Percentiles rank a stretch among this genome's conserved stretches.
These are phyloP conservation scores for Metroxylon sagu DNA, from an alignment of 176 grass and related monocot genomes.

Conservation along the genomic window DNA sequence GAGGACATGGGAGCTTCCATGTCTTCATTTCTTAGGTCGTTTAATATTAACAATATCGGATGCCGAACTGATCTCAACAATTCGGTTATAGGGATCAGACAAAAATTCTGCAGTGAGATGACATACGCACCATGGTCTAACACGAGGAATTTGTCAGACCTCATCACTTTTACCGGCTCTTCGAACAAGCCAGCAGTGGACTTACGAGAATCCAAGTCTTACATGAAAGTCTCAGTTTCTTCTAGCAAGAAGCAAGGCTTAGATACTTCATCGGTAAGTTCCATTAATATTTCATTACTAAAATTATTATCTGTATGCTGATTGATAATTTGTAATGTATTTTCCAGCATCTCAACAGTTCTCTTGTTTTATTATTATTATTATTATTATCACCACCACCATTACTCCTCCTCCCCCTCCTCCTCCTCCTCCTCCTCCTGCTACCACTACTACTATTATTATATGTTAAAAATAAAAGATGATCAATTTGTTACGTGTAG, in stretches of 20 bases:
- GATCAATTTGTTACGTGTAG: constrained; percentile 25
- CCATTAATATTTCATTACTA: too few species aligned
- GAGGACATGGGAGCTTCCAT: not conserved
- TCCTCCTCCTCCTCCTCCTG: too few species aligned
- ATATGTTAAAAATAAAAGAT: not conserved
- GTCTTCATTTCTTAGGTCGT: not conserved
- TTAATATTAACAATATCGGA: too few species aligned
- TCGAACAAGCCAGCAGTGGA: constrained; percentile 12
- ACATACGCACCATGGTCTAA: constrained; percentile 57
- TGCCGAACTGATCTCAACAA: not conserved
- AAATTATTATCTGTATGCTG: too few species aligned
- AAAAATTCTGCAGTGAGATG: constrained; percentile 3
- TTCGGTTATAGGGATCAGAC: not conserved
- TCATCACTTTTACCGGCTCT: constrained; percentile 49
- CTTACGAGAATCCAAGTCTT: constrained; percentile 9
- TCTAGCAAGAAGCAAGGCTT: constrained; percentile 32
- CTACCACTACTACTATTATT: not conserved
- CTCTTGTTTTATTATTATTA: not conserved
- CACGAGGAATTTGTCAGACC: constrained; percentile 58
- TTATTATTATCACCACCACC: not conserved
- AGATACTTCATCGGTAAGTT: constrained; percentile 44
- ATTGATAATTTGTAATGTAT: too few species aligned
- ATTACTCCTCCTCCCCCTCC: too few species aligned
- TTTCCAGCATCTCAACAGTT: not conserved
- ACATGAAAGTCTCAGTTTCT: constrained; percentile 24